Evolutionary conservation across 495 filamentous ascomycete genomes (phyloP).

Genomic region (Hyaloscypha variabilis): DNA sequence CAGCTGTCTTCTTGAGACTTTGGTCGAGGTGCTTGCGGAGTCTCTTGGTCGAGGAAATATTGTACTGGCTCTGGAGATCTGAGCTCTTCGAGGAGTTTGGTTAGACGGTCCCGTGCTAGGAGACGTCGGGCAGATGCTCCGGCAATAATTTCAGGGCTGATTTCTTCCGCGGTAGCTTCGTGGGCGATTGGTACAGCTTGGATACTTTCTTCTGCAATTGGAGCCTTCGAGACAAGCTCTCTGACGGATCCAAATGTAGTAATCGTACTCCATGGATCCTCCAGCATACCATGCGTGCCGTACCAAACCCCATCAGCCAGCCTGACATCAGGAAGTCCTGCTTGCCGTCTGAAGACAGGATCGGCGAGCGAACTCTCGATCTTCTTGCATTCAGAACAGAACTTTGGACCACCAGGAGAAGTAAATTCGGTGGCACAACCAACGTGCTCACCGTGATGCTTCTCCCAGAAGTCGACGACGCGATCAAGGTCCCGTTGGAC

Average conservation of each 20-base stretch:
- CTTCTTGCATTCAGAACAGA: background rate
- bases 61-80: too few species aligned
- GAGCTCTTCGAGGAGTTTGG: too few species aligned
- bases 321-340: background rate
- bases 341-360: background rate
- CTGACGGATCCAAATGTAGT: background rate
- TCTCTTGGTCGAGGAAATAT: too few species aligned
- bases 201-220: background rate
- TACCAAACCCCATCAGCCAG: background rate
- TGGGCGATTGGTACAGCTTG: background rate
- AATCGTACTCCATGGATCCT: background rate
- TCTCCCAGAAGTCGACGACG: background rate
- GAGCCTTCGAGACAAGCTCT: background rate
- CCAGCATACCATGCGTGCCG: background rate
- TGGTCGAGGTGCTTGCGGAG: too few species aligned
- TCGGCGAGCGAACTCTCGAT: background rate
- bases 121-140: too few species aligned
- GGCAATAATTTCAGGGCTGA: too few species aligned
- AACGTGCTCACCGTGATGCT: background rate
- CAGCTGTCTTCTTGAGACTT: too few species aligned
- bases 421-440: background rate
- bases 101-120: too few species aligned
- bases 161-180: background rate
- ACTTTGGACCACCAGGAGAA: background rate
- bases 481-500: background rate